These are phyloP conservation scores for Marvania coccoides DNA, from an alignment of 139 green algal genomes.

Conservation along the genomic window DNA sequence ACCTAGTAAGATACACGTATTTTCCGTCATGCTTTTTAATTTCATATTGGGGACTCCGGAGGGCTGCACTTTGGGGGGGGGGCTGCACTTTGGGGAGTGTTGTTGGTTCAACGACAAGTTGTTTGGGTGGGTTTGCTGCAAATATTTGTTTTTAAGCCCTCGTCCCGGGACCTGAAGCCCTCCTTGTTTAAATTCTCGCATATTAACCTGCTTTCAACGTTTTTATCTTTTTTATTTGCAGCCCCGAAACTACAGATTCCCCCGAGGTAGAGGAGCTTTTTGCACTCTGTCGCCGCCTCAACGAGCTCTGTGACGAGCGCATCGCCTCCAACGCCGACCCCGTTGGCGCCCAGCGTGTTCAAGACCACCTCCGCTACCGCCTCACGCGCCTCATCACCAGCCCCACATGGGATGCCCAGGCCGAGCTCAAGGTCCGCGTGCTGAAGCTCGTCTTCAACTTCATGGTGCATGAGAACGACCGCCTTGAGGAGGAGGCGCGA, in stretches of 20 bases:
- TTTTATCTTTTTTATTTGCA: background rate
- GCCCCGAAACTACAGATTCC: background rate
- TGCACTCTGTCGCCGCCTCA: constrained; percentile 2
- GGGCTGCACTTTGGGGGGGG: no score
- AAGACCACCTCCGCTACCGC: constrained; percentile 18
- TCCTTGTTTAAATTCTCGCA: no score
- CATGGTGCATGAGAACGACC: constrained; percentile 13
- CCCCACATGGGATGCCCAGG: constrained; percentile 2
- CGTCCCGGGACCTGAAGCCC: no score
- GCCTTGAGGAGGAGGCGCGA: background rate
- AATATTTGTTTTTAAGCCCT: no score
- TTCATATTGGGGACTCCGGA: no score
- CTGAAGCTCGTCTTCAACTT: constrained; percentile 14
- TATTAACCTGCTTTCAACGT: background rate
- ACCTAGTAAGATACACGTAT: background rate
- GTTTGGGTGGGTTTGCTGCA: no score
- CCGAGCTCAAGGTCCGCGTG: constrained; percentile 11
- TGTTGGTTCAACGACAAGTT: no score
- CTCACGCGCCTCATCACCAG: constrained; percentile 21
- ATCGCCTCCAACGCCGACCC: background rate
- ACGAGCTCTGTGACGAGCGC: constrained; percentile 10
- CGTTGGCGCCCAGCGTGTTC: background rate
- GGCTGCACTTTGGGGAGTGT: no score
- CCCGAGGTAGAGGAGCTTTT: constrained; percentile 11
- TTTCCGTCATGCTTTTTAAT: background rate